Conservation (phyloP, 2,329 filamentous ascomycete species). For the Fusarium cicatricum region DNA sequence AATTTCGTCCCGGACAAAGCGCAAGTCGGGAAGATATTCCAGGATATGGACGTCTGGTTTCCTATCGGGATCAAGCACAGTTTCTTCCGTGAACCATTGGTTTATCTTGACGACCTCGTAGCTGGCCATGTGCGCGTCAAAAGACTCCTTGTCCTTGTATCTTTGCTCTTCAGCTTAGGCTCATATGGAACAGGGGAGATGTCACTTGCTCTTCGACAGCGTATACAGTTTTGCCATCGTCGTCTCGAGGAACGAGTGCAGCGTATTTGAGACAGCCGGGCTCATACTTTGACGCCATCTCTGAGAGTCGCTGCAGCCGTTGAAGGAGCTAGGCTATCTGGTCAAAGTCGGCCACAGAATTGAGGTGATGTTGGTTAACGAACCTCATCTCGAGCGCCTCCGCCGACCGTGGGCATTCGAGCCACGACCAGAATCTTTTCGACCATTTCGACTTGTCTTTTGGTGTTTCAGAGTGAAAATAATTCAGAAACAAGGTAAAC, state of each 20-base stretch:
- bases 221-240: constrained; percentile 38
- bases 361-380: not conserved
- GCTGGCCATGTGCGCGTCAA: constrained; percentile 38
- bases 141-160: constrained; percentile 38
- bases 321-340: constrained; percentile 2
- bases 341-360: too few relatives aligned
- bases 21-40: constrained; percentile 33
- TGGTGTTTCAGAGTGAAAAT: not conserved
- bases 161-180: constrained; percentile 9
- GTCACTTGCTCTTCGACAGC: constrained; percentile 39
- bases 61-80: constrained; percentile 17
- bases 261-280: constrained; percentile 35
- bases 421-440: constrained; percentile 12
- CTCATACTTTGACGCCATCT: not conserved
- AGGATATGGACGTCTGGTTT: constrained; percentile 27
- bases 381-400: constrained; percentile 10
- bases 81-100: constrained; percentile 30
- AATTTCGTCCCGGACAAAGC: constrained; percentile 23
- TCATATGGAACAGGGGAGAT: not conserved
- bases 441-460: not conserved
- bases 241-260: constrained; percentile 38
- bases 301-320: constrained; percentile 2
- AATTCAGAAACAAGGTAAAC: too few relatives aligned
- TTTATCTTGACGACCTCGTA: constrained; percentile 30
- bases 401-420: constrained; percentile 5